phyloP scores from a whole-genome alignment of 2,329 filamentous ascomycete genomes.

The Pyrenochaeta sp. region DNA sequence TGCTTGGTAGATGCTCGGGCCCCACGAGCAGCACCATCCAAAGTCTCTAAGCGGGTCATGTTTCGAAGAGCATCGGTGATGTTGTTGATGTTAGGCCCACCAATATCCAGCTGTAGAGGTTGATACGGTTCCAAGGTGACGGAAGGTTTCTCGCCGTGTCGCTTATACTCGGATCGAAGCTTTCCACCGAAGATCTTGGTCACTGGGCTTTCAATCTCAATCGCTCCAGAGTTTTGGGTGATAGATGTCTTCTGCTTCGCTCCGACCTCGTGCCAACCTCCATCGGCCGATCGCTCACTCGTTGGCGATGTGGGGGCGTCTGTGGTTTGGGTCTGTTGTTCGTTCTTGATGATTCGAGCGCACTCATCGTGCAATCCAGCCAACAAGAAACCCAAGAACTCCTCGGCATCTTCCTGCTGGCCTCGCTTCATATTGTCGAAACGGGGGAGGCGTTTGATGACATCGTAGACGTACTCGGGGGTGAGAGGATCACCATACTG shows the following conservation, averaged over 20 bases:
- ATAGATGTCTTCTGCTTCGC: constrained; percentile 87
- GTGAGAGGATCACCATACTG: constrained; percentile 90
- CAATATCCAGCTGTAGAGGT: constrained; percentile 93
- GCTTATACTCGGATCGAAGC: constrained; percentile 85
- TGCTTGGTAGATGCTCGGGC: constrained; percentile 87
- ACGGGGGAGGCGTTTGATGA: constrained; percentile 82
- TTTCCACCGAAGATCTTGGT: constrained; percentile 95
- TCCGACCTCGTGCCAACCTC: constrained; percentile 94
- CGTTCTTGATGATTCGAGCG: constrained; percentile 72
- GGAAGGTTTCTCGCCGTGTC: constrained; percentile 86
- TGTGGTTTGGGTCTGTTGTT: constrained; percentile 40
- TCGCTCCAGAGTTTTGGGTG: constrained; percentile 82
- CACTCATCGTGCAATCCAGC: constrained; percentile 95
- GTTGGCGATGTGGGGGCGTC: constrained; percentile 50
- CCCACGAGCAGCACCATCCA: constrained; percentile 82
- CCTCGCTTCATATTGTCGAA: constrained; percentile 96
- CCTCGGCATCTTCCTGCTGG: constrained; percentile 97
- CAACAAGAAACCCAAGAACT: constrained; percentile 91
- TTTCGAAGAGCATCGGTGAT: constrained; percentile 90
- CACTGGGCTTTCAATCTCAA: constrained; percentile 78
- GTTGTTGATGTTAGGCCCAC: constrained; percentile 82
- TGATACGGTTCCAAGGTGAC: constrained; percentile 94
- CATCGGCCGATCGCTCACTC: constrained; percentile 57
- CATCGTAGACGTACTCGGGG: constrained; percentile 94
- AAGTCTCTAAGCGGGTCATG: constrained; percentile 80